Evolutionary conservation across 73 alveolate species (phyloP).

Genomic region (Paramecium primaurelia): DNA sequence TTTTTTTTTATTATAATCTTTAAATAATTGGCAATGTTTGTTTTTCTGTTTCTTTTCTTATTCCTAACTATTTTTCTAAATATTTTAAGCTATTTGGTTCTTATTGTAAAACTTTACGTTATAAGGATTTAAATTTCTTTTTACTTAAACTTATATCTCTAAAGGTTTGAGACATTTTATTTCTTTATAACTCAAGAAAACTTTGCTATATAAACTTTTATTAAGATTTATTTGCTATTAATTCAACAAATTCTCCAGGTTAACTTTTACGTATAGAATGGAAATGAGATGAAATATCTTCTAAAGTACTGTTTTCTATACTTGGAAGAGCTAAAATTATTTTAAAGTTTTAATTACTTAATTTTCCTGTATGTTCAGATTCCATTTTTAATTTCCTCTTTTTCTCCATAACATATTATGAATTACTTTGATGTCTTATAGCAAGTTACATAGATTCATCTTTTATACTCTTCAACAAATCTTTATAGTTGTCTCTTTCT

Average conservation of each 20-base stretch:
- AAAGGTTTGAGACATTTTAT: background rate
- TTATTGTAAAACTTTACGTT: background rate
- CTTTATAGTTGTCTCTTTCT: background rate
- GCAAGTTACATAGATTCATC: background rate
- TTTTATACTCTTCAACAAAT: background rate
- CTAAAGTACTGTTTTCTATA: background rate
- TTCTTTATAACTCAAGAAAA: background rate
- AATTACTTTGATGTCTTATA: background rate
- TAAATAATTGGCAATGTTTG: background rate
- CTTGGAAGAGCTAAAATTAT: background rate
- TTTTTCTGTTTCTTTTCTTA: background rate
- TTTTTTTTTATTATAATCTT: background rate
- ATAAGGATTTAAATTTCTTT: background rate
- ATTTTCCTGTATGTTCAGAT: background rate
- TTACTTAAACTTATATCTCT: background rate
- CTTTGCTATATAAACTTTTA: background rate
- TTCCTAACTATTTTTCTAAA: background rate
- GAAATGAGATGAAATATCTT: constrained; percentile 14
- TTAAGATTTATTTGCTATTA: background rate
- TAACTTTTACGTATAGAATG: background rate
- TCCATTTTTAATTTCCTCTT: background rate
- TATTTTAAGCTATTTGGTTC: background rate
- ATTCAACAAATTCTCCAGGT: background rate
- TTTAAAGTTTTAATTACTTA: background rate
- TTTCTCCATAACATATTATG: background rate